Evolutionary conservation across 2,329 filamentous ascomycete species (phyloP).

Genomic region (Metarhizium guizhouense): DNA sequence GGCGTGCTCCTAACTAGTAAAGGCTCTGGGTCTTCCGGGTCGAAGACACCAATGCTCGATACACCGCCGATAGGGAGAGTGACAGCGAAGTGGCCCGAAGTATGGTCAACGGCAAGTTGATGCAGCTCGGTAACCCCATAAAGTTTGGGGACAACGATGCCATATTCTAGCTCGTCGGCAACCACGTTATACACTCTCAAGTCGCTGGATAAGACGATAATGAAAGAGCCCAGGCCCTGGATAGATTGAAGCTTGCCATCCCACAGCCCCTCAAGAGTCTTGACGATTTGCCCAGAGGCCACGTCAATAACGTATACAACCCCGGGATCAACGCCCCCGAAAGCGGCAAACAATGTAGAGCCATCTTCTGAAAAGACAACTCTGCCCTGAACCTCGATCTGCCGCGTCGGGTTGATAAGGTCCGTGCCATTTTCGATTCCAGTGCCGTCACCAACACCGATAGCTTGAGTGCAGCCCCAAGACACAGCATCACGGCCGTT

Average conservation of each 20-base stretch:
- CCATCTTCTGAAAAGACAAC: constrained; percentile 78
- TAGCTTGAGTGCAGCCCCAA: constrained; percentile 62
- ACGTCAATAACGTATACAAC: constrained; percentile 71
- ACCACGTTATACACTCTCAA: constrained; percentile 81
- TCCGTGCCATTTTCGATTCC: constrained; percentile 30
- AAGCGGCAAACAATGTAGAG: constrained; percentile 67
- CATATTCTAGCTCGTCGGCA: constrained; percentile 62
- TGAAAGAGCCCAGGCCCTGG: constrained; percentile 60
- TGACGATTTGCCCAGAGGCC: constrained; percentile 54
- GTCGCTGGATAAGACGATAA: constrained; percentile 66
- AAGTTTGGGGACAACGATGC: constrained; percentile 43
- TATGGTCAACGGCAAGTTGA: constrained; percentile 63
- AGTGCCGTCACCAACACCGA: constrained; percentile 42
- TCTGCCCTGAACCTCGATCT: constrained; percentile 45
- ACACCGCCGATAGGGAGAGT: constrained; percentile 38
- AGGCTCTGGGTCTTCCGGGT: constrained; percentile 48
- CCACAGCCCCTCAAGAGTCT: constrained; percentile 60
- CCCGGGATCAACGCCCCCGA: constrained; percentile 44
- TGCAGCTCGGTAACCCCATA: constrained; percentile 36
- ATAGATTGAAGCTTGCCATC: constrained; percentile 57
- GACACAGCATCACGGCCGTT: constrained; percentile 53
- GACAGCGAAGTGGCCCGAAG: constrained; percentile 57
- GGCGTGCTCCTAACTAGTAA: constrained; percentile 49
- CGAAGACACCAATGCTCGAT: constrained; percentile 59
- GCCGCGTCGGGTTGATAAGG: constrained; percentile 10